A percentile compares a stretch with the other conserved stretches of the same genome.
phyloP scores from a whole-genome alignment of 208 protist species.

The Leishmania arabica region DNA sequence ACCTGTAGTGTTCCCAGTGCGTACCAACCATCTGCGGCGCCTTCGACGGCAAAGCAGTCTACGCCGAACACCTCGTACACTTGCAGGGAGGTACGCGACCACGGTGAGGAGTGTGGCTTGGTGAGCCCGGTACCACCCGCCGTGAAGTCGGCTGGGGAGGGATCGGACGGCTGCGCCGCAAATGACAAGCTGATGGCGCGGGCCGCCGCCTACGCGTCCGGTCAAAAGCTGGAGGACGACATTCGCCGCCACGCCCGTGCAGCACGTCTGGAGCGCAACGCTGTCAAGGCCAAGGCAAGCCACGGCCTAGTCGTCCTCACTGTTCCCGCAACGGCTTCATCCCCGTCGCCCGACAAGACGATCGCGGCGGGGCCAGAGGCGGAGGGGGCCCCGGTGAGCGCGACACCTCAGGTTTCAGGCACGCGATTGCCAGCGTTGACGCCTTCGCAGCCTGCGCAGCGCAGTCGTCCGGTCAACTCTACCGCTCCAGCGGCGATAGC shows the following conservation, averaged over 20 bases:
- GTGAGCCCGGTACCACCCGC: not conserved
- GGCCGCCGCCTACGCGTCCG: constrained; percentile 13
- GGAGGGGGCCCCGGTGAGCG: not conserved
- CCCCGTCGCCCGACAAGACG: not conserved
- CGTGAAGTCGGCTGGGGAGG: not conserved
- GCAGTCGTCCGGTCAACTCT: not conserved
- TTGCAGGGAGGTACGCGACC: not conserved
- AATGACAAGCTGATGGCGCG: not conserved
- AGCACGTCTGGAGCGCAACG: constrained; percentile 13
- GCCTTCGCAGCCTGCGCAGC: not conserved
- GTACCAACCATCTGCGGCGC: constrained; percentile 31
- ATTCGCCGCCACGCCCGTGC: constrained; percentile 36
- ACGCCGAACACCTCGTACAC: not conserved
- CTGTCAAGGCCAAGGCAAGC: not conserved
- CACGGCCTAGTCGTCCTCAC: not conserved
- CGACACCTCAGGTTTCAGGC: not conserved
- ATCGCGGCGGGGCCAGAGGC: not conserved
- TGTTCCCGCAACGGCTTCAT: too few relatives aligned
- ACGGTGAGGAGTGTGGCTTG: not conserved
- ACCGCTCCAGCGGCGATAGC: not conserved
- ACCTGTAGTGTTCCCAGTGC: constrained; percentile 53
- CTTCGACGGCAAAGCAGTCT: constrained; percentile 1
- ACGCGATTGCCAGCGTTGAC: constrained; percentile 1
- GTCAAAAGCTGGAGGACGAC: constrained; percentile 49
- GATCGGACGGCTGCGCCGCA: not conserved